Conservation (phyloP, 2,329 filamentous ascomycete genomes). For the Colletotrichum kahawae region DNA sequence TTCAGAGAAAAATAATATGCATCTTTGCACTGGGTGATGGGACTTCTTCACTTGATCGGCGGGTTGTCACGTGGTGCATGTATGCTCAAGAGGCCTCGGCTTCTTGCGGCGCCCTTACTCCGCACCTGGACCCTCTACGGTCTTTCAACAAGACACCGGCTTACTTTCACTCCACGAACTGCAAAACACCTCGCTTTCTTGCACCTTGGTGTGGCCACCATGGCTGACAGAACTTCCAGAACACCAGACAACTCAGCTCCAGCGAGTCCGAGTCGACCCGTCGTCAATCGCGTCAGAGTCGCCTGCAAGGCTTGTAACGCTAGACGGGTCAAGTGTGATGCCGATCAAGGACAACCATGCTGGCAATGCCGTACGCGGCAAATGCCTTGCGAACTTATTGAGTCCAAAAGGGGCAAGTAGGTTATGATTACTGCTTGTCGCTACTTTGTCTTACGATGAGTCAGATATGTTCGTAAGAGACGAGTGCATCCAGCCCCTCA, state of each 20-base stretch:
- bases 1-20: background rate
- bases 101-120: background rate
- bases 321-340: slow-evolving; percentile 9
- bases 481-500: background rate
- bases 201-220: background rate
- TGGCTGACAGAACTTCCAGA: background rate
- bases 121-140: background rate
- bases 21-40: background rate
- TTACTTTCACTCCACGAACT: background rate
- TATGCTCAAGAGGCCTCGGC: background rate
- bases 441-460: background rate
- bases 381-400: slow-evolving; percentile 1
- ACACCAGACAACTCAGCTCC: background rate
- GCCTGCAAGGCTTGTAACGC: slow-evolving; percentile 11
- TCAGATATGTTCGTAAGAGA: background rate
- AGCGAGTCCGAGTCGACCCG: background rate
- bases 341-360: background rate
- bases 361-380: slow-evolving; percentile 9
- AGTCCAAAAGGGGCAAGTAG: slow-evolving; percentile 7
- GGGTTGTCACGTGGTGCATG: background rate
- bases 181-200: background rate
- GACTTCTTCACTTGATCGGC: background rate
- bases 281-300: slow-evolving; percentile 22
- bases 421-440: rapidly evolving
- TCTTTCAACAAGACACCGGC: background rate